Base-by-base conservation (phyloP, 225 moss, liverwort and hornwort species). In the Antitrichia curtipendula region DNA sequence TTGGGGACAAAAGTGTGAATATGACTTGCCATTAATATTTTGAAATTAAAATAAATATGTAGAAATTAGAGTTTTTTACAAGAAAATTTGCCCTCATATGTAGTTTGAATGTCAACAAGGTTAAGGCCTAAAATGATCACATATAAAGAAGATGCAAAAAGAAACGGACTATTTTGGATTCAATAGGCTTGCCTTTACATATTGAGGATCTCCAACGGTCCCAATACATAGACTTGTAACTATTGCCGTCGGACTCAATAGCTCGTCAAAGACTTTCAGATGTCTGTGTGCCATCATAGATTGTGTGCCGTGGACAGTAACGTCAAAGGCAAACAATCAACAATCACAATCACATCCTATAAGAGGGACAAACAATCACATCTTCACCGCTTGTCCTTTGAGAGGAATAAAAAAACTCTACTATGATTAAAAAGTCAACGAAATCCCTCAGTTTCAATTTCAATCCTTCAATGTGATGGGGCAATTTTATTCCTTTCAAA, bases 221-320 rank as follows among this genome's bases (percentile, higher is more conserved):
- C 6, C 1, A n/a, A 16, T 76, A 9, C 1, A 53, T 9, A 53
- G 4, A 74, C 1, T 32, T 1, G 8, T 5, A 50, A 20, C 8
- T 49, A 49, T 20, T 32, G 12, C 2, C 0, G 3, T 5, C 8
- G 2, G 2, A 7, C 1, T 36, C 5, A 52, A 0, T 23, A 53
- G 13, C 24, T 76, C 53, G 24, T 53, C 9, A 1, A 36, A 53
- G 24, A 36, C 24, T 75, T 22, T 52, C 0, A 0, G 5, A 1
- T 36, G 15, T 23, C 0, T 0, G 1, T 0, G 0, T 34, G 22
- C 2, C 6, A 14, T 34, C 8, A 36, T 23, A 52, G 1, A 5
- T 22, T 1, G 0, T 34, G 0, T 21, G 3, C 0, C 0, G 1
- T 10, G 32, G 5, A 32, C 0, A 49, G 1, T 10, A 75, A 5